Conservation (phyloP, 73 alveolate genomes). For the Diophrys sp. region DNA sequence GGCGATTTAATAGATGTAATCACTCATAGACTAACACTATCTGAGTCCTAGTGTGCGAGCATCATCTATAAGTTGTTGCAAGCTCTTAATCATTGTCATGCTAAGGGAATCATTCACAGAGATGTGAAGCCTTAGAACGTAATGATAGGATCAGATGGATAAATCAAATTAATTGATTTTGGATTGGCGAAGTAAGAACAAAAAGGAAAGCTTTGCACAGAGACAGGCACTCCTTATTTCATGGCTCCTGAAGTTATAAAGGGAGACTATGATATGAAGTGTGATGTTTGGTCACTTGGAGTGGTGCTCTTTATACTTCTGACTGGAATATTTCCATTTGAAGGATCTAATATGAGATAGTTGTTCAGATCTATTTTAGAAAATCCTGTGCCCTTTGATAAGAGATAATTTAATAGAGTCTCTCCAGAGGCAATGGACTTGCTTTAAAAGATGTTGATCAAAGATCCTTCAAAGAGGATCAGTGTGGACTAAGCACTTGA, state of each 20-base stretch:
- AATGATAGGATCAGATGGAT: constrained; percentile 60
- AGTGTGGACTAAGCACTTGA: constrained; percentile 16
- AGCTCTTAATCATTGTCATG: constrained; percentile 60
- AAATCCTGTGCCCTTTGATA: background rate
- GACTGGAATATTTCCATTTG: constrained; percentile 37
- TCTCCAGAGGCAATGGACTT: constrained; percentile 27
- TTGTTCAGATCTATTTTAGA: background rate
- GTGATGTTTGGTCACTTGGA: constrained; percentile 52
- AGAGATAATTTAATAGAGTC: constrained; percentile 13
- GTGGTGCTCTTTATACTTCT: constrained; percentile 27
- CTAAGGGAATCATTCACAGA: constrained; percentile 55
- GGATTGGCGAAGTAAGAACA: constrained; percentile 61
- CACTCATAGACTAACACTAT: constrained; percentile 31
- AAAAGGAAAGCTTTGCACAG: constrained; percentile 50
- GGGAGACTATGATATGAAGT: constrained; percentile 23
- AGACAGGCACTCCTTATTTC: constrained; percentile 40
- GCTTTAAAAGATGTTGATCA: constrained; percentile 13
- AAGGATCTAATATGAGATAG: constrained; percentile 17
- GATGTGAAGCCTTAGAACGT: constrained; percentile 81
- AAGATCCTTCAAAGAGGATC: constrained; percentile 16
- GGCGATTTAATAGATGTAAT: constrained; percentile 65
- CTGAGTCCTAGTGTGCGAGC: constrained; percentile 48
- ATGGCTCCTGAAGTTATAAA: constrained; percentile 49
- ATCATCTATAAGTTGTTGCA: constrained; percentile 49
- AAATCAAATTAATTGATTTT: constrained; percentile 66